Percentiles rank a stretch among this genome's conserved stretches.
Evolutionary conservation across 208 protist species (phyloP).

Genomic region (Leishmania turanica): DNA sequence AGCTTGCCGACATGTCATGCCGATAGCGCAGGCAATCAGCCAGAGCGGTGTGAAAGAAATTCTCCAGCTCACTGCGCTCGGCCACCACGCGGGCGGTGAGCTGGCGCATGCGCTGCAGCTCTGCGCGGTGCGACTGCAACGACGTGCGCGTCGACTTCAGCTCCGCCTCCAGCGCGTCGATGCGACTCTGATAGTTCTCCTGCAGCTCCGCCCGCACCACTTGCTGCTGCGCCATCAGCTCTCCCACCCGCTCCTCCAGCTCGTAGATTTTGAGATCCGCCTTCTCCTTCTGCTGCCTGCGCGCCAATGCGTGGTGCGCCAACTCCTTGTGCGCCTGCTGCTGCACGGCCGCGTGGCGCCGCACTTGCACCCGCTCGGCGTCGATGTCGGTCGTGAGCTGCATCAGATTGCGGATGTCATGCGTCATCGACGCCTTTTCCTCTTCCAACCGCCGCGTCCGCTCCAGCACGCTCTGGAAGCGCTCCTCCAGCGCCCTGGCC

Average conservation of each 20-base stretch:
- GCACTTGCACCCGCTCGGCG: conserved; percentile 44
- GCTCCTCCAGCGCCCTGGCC: conserved; percentile 42
- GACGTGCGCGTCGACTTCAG: conserved; percentile 48
- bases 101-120: conserved; percentile 59
- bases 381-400: conserved; percentile 54
- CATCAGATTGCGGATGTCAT: conserved; percentile 76
- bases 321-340: conserved; percentile 60
- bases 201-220: conserved; percentile 31
- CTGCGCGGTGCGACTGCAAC: conserved; percentile 42
- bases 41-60: conserved; percentile 76
- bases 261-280: conserved; percentile 55
- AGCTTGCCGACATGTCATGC: conserved; percentile 12
- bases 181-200: conserved; percentile 39
- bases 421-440: conserved; percentile 51
- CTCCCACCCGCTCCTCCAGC: conserved; percentile 56
- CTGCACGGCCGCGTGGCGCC: conserved; percentile 55
- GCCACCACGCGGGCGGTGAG: conserved; percentile 56
- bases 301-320: conserved; percentile 49
- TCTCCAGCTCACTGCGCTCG: conserved; percentile 77
- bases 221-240: conserved; percentile 37
- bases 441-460: conserved; percentile 50
- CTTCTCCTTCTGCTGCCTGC: conserved; percentile 45
- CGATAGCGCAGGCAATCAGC: conserved; percentile 62
- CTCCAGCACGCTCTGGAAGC: conserved; percentile 46
- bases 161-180: conserved; percentile 51